Percentiles rank a stretch among this genome's conserved stretches.
Evolutionary conservation across 148 eudicot genomes (phyloP).

Genomic region (Silene latifolia): DNA sequence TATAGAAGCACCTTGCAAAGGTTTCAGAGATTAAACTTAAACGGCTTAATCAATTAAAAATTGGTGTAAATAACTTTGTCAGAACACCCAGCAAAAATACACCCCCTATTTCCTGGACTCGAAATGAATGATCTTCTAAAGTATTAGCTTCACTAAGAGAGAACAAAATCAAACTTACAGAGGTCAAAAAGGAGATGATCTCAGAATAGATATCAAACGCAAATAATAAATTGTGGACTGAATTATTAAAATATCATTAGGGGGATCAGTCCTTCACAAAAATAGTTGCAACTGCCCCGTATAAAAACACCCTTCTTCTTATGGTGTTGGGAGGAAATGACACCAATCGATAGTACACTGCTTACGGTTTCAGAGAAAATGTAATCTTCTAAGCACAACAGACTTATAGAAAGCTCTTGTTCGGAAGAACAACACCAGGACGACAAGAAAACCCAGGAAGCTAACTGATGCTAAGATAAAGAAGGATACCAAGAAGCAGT

Average conservation of each 20-base stretch:
- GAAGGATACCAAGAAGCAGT: constrained; percentile 75
- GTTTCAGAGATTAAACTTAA: background rate
- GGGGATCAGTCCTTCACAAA: background rate
- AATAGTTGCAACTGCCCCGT: background rate
- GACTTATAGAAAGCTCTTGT: constrained; percentile 57
- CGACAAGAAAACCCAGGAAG: constrained; percentile 50
- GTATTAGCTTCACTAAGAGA: background rate
- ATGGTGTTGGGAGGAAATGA: constrained; percentile 16
- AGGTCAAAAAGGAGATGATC: background rate
- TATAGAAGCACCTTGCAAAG: background rate
- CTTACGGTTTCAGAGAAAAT: constrained; percentile 12
- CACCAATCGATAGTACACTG: too few relatives aligned
- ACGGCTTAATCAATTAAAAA: background rate
- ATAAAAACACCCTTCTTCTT: background rate
- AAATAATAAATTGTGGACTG: background rate
- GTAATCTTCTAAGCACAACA: constrained; percentile 41
- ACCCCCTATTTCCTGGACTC: background rate
- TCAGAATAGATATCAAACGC: background rate
- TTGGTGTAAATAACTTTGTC: background rate
- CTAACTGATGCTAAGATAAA: constrained; percentile 57
- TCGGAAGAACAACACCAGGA: constrained; percentile 52
- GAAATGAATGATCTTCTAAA: background rate
- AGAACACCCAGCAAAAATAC: background rate
- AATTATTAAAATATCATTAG: background rate
- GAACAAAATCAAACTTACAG: constrained; percentile 1